phyloP scores from a whole-genome alignment of 2,329 filamentous ascomycete genomes.

The Elsinoe perseae region DNA sequence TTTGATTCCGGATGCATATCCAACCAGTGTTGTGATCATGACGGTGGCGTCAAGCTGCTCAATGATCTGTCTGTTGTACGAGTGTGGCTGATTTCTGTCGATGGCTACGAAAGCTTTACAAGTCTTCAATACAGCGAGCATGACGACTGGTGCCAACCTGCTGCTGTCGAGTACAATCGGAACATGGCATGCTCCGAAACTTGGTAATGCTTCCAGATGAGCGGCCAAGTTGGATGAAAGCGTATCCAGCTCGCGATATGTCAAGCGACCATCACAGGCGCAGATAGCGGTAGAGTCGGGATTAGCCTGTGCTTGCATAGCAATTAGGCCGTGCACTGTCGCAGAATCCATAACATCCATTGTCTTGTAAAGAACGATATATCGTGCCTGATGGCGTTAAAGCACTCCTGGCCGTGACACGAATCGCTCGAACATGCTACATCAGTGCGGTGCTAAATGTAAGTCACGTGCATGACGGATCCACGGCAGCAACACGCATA shows the following conservation, averaged over 20 bases:
- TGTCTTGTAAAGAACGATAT: not conserved
- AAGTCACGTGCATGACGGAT: too few species aligned
- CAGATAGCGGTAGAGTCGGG: constrained; percentile 23
- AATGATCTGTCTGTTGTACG: constrained; percentile 24
- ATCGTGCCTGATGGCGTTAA: not conserved
- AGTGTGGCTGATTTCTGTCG: constrained; percentile 19
- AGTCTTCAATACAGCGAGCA: constrained; percentile 27
- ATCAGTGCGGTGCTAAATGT: too few species aligned
- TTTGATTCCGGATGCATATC: not conserved
- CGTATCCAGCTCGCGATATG: constrained; percentile 24
- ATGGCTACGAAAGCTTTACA: constrained; percentile 26
- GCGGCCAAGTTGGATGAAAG: constrained; percentile 20
- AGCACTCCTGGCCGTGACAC: not conserved
- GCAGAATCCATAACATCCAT: not conserved
- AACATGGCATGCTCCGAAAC: constrained; percentile 16
- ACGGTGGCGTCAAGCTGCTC: constrained; percentile 19
- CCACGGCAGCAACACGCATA: too few species aligned
- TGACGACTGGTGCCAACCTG: constrained; percentile 24
- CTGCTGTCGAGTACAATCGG: constrained; percentile 25
- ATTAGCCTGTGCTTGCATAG: not conserved
- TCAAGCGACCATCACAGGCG: constrained; percentile 26
- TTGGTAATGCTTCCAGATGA: constrained; percentile 14
- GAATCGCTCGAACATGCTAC: too few species aligned
- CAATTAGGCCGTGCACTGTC: not conserved
- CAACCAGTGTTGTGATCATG: not conserved